Evolutionary conservation across 805 yeast species (phyloP).

Genomic region (Grigorovia humatica): DNA sequence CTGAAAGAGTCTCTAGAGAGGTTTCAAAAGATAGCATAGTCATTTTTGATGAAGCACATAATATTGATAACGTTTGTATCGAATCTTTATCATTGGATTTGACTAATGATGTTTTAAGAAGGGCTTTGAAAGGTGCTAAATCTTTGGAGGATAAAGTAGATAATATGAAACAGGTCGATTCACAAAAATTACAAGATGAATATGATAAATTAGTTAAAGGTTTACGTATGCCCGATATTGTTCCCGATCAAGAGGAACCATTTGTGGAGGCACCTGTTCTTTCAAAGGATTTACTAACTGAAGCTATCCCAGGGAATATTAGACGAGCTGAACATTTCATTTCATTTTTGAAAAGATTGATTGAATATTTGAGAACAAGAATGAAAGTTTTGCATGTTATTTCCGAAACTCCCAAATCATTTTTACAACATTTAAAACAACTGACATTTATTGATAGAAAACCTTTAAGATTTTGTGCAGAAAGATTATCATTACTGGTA

Average conservation of each 20-base stretch:
- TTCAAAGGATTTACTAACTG: constrained; percentile 75
- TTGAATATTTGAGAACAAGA: constrained; percentile 89
- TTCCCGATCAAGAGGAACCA: constrained; percentile 38
- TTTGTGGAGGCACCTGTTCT: constrained; percentile 83
- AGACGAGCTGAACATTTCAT: constrained; percentile 95
- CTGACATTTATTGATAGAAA: constrained; percentile 86
- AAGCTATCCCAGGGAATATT: constrained; percentile 95
- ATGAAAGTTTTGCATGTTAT: constrained; percentile 97
- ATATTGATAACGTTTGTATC: constrained; percentile 96
- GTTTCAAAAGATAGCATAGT: constrained; percentile 86
- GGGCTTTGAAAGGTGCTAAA: constrained; percentile 81
- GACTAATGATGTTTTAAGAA: constrained; percentile 78
- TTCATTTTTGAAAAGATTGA: constrained; percentile 82
- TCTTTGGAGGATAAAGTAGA: constrained; percentile 73
- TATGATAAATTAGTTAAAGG: constrained; percentile 89
- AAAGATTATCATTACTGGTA: constrained; percentile 77
- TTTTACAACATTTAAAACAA: constrained; percentile 85
- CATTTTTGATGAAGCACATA: constrained; percentile 97
- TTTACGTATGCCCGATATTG: constrained; percentile 67
- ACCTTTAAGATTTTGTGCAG: constrained; percentile 87
- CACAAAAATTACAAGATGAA: constrained; percentile 77
- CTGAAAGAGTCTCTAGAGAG: constrained; percentile 88
- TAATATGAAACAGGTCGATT: constrained; percentile 71
- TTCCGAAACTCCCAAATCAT: constrained; percentile 94
- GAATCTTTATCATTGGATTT: constrained; percentile 87